phyloP scores from a whole-genome alignment of 257 asterid genomes.

The Paulownia fortunei region DNA sequence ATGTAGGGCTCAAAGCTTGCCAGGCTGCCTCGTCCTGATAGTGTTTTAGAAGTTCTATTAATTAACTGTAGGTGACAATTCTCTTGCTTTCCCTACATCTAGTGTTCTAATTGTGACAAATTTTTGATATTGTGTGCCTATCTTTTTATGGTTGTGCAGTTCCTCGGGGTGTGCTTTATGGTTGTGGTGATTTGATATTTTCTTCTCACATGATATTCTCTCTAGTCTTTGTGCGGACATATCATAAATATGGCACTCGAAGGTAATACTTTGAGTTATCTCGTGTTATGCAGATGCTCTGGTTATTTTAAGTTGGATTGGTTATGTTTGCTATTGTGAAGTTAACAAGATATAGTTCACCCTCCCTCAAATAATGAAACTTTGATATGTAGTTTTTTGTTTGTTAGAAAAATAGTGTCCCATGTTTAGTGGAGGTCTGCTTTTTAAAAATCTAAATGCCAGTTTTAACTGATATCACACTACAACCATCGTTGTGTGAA shows the following conservation, averaged over 20 bases:
- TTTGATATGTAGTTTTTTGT: no score
- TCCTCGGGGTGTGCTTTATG: conserved; percentile 93
- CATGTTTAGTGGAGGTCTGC: no score
- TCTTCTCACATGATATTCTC: conserved; percentile 99
- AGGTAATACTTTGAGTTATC: conserved; percentile 33
- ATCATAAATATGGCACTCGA: conserved; percentile 79
- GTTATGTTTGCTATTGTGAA: no score
- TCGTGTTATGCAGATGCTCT: background rate
- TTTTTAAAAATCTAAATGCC: no score
- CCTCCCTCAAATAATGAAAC: no score
- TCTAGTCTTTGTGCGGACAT: conserved; percentile 89
- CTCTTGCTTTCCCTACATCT: background rate
- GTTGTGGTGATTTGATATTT: conserved; percentile 97
- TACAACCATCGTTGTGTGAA: background rate
- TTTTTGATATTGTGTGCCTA: conserved; percentile 13
- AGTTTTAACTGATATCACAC: no score
- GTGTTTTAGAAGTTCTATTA: conserved; percentile 61
- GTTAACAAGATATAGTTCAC: no score
- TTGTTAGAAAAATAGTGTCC: no score
- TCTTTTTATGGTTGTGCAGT: conserved; percentile 49
- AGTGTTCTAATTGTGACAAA: background rate
- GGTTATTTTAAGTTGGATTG: no score
- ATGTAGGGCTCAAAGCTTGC: conserved; percentile 95
- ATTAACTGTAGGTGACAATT: conserved; percentile 54
- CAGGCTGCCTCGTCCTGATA: conserved; percentile 82